Evolutionary conservation across 371 early-diverging fungal genomes (phyloP), one percentile per base, ranked within the genome.

Genomic region (Rhizopus arrhizus): DNA sequence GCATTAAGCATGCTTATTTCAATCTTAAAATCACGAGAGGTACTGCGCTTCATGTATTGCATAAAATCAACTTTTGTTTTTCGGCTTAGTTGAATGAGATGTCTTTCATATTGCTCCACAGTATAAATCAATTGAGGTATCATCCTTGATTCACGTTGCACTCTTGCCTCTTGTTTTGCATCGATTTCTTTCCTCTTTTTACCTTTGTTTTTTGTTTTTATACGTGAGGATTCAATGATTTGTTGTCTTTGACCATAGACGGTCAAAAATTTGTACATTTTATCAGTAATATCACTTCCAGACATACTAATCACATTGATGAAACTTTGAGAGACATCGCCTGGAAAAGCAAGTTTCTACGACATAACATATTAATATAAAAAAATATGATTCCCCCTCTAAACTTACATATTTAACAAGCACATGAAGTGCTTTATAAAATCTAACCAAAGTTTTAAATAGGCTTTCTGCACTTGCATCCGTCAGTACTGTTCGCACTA

Each of bases 21-120:
- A 62, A 89, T 88, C 56, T 75, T 80, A 57, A 89, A 89, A 60
- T 89, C 90, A 47, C 88, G 81, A 22, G 88, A 80, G 0, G 88
- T 89, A 62, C 88, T 85, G 9, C 88, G 75, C 48, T 87, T 82
- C 77, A 88, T 84, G 56, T 84, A 84, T 57, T 86, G 85, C 66
- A 86, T 86, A 56, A 89, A 59, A 58, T 88, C 81, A 16, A 86
- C 80, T 36, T 83, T 86, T 52, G 84, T 77, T 56, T 86, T 88
- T 31, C 88, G 81, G 43, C 85, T 75, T 34, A 89, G 48, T 46
- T 84, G 81, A 52, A 89, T 86, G 51, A 88, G 64, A 61, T 78
- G 82, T 5, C 85, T 75, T 64, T 89, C 90, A 68, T 82, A 89
- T 66, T 87, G 87, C 62, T 89, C 90, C 3, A 86, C 84, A 12